Conservation (phyloP, 257 asterid species). For the Ballota nigra region DNA sequence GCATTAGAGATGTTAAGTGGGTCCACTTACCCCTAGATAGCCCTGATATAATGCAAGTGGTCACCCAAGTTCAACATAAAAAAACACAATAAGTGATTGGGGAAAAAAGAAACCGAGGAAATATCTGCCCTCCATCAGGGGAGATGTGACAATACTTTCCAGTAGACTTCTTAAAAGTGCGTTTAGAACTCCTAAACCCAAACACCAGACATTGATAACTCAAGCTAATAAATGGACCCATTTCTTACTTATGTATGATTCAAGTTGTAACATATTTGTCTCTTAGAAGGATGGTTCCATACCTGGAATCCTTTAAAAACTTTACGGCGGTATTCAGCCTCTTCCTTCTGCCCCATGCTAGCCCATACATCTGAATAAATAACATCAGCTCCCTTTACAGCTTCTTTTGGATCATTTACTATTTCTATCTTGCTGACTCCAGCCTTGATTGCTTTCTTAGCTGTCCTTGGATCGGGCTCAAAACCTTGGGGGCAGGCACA, state of each 20-base stretch:
- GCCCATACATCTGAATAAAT: slow-evolving; percentile 99
- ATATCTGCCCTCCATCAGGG: background rate
- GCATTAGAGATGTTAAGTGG: background rate
- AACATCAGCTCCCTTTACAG: slow-evolving; percentile 91
- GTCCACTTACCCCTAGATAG: background rate
- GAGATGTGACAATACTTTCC: background rate
- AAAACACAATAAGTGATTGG: too few species aligned
- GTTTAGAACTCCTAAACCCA: background rate
- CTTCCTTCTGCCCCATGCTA: slow-evolving; percentile 98
- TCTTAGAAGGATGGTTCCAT: slow-evolving; percentile 14
- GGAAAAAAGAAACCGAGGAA: background rate
- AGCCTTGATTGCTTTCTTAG: slow-evolving; percentile 59
- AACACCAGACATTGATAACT: too few species aligned
- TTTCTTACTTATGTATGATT: background rate
- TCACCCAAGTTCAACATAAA: background rate
- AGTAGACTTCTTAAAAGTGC: background rate
- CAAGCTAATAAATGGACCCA: background rate
- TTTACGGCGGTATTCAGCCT: slow-evolving; percentile 84
- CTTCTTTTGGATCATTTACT: slow-evolving; percentile 78
- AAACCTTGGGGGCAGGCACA: slow-evolving; percentile 91
- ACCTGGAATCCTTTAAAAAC: slow-evolving; percentile 96
- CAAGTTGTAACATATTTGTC: background rate
- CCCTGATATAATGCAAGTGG: background rate
- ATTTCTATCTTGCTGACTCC: slow-evolving; percentile 90
- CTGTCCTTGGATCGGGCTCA: slow-evolving; percentile 76